Percentiles rank a stretch among this genome's conserved stretches.
Conservation (phyloP, 2,329 filamentous ascomycete species). For the Chaetomiaceae sp. region DNA sequence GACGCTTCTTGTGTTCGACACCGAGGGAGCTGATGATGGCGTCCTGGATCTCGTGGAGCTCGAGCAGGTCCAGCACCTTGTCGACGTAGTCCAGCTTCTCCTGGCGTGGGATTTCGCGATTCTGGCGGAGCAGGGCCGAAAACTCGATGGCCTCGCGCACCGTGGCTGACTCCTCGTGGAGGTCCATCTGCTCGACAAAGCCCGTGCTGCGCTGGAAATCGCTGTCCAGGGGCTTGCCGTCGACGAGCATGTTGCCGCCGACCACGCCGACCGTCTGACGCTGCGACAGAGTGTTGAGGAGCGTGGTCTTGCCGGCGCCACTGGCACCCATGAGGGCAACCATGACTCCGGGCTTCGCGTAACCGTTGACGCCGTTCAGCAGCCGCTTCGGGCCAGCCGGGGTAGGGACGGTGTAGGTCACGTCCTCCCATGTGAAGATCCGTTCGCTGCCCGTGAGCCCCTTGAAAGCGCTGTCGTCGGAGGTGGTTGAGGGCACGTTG, state of each 20-base stretch:
- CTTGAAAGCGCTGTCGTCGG: constrained; percentile 20
- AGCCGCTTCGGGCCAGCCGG: constrained; percentile 30
- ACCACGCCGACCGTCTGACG: constrained; percentile 62
- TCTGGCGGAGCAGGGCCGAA: constrained; percentile 61
- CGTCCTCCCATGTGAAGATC: constrained; percentile 65
- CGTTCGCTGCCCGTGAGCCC: constrained; percentile 18
- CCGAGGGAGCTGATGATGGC: constrained; percentile 61
- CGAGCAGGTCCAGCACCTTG: constrained; percentile 64
- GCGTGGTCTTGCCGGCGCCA: constrained; percentile 77
- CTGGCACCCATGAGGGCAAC: constrained; percentile 77
- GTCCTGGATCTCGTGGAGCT: constrained; percentile 63
- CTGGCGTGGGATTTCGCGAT: constrained; percentile 48
- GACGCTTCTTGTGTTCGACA: constrained; percentile 45
- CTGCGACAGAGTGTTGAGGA: constrained; percentile 71
- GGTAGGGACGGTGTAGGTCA: constrained; percentile 65
- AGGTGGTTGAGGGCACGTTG: constrained; percentile 14
- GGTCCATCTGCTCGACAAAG: constrained; percentile 67
- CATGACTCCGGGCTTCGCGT: constrained; percentile 74
- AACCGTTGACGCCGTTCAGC: constrained; percentile 63
- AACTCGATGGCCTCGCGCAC: constrained; percentile 65
- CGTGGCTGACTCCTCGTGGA: constrained; percentile 61
- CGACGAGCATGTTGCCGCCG: constrained; percentile 64
- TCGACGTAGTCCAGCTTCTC: constrained; percentile 67
- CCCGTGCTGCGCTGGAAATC: constrained; percentile 68
- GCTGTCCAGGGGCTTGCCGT: constrained; percentile 56